phyloP scores from a whole-genome alignment of 1,284 basidiomycete species.

The Rhodotorula sp. region DNA sequence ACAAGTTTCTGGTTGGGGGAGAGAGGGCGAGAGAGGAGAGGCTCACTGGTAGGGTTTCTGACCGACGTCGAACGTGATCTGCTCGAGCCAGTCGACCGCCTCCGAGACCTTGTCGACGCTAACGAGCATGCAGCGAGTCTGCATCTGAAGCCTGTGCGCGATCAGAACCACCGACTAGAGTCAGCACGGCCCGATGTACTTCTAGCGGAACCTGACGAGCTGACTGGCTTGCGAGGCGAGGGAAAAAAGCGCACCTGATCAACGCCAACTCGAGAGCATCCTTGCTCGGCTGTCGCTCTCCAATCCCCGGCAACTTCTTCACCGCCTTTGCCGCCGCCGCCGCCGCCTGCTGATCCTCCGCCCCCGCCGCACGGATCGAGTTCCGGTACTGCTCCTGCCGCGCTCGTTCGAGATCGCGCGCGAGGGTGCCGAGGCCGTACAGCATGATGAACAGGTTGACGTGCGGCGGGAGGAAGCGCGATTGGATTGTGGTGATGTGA shows the following conservation, averaged over 20 bases:
- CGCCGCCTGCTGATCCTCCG: neutral
- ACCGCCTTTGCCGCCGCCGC: neutral
- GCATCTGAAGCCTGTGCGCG: conserved; percentile 21
- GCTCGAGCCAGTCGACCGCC: conserved; percentile 40
- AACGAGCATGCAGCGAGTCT: conserved; percentile 30
- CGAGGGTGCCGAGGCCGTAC: conserved; percentile 24
- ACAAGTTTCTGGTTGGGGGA: neutral
- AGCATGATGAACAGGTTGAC: conserved; percentile 35
- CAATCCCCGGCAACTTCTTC: conserved; percentile 30
- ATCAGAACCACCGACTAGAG: no score
- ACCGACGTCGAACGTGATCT: conserved; percentile 40
- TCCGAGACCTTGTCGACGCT: conserved; percentile 29
- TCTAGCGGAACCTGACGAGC: no score
- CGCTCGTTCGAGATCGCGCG: conserved; percentile 20
- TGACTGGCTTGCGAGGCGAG: neutral
- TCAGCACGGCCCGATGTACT: neutral
- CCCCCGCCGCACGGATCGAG: neutral
- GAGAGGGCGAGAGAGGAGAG: neutral
- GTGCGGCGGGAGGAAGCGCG: conserved; percentile 17
- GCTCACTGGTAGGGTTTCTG: conserved; percentile 42
- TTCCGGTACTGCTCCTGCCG: conserved; percentile 24
- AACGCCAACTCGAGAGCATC: conserved; percentile 30
- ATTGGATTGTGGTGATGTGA: conserved; percentile 20
- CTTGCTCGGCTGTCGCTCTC: conserved; percentile 18
- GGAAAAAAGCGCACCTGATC: conserved; percentile 17